Base-by-base conservation (phyloP, 768 basidiomycete species). In the Rhizopogon roseolus region DNA sequence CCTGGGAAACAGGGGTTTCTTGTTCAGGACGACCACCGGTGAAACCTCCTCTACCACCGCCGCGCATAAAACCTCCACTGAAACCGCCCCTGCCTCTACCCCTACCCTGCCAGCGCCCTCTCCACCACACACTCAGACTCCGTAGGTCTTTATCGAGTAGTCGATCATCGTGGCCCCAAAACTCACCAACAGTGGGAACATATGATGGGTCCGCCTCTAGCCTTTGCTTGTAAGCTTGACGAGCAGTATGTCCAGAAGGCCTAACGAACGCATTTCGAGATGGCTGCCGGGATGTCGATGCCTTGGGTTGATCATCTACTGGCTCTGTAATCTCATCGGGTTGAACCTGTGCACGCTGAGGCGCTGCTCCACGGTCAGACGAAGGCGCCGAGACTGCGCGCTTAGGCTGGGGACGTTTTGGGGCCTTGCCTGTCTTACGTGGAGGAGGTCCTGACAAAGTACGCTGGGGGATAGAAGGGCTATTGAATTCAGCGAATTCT, bases 121-220 rank as follows among this genome's bases (percentile, higher is more conserved):
- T 77, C 91, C 92, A 93, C 91, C 90, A 93, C 1, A 82, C 84
- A 71, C 89, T 92, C 42, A 94, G 70, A 64, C 85, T 87, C 40
- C 92, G 81, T 40, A 91, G 69, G 56, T 90, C 84, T 67, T 90
- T 90, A 69, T 90, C 87, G 65, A 92, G 73, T 52, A 93, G 73
- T 44, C 94, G 85, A 66, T 96, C 93, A 67, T 97, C 94, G 65
- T 97, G 94, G 5, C 90, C 86, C 93, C 92, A 97, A 65, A 97
- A 97, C 57, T 86, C 87, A 52, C 94, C 94, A 22, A 95, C 88
- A 25, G 85, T 88, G 22, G 94, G 94, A 28, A 92, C 88, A 66
- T 86, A 93, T 2, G 91, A 90, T 2, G 94, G 93, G 66, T 97
- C 94, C 10, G 71, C 75, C 54, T 91, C 86, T 25, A 96, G 75